Percentiles rank a stretch among this genome's conserved stretches.
These are phyloP conservation scores for Aspergillus bombycis DNA, from an alignment of 2,329 filamentous ascomycete species.

Conservation along the genomic window DNA sequence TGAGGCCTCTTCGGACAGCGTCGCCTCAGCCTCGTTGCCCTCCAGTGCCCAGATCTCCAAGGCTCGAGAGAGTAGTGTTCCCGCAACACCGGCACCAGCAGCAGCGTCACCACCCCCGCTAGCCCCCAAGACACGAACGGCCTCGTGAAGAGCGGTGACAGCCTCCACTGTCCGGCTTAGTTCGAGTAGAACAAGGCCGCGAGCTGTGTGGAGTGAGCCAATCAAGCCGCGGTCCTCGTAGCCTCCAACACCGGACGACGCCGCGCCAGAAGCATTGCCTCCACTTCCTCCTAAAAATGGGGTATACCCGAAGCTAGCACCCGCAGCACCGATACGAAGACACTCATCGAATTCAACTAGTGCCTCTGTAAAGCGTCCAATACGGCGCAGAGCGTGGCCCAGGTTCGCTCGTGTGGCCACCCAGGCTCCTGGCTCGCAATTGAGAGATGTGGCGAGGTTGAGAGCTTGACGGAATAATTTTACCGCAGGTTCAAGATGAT, in stretches of 20 bases:
- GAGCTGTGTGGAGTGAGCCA: conserved; percentile 51
- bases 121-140: conserved; percentile 49
- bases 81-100: conserved; percentile 51
- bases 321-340: conserved; percentile 73
- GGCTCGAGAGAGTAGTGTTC: conserved; percentile 48
- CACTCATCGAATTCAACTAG: conserved; percentile 85
- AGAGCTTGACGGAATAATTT: conserved; percentile 79
- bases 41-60: conserved; percentile 52
- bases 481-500: conserved; percentile 73
- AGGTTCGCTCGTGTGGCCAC: conserved; percentile 84
- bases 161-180: conserved; percentile 75
- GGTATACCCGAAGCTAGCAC: conserved; percentile 76
- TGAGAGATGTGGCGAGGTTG: conserved; percentile 75
- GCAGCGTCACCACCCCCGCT: conserved; percentile 51
- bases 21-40: conserved; percentile 32
- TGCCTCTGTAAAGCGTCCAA: conserved; percentile 70
- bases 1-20: conserved; percentile 18
- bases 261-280: conserved; percentile 37
- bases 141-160: conserved; percentile 78
- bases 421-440: conserved; percentile 80
- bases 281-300: conserved; percentile 57
- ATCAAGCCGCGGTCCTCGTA: conserved; percentile 52
- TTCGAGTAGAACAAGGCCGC: conserved; percentile 83
- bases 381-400: conserved; percentile 80
- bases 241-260: conserved; percentile 46